Evolutionary conservation across 768 basidiomycete genomes (phyloP), one percentile per base, ranked within the genome.

Genomic region (Trametes coccinea): DNA sequence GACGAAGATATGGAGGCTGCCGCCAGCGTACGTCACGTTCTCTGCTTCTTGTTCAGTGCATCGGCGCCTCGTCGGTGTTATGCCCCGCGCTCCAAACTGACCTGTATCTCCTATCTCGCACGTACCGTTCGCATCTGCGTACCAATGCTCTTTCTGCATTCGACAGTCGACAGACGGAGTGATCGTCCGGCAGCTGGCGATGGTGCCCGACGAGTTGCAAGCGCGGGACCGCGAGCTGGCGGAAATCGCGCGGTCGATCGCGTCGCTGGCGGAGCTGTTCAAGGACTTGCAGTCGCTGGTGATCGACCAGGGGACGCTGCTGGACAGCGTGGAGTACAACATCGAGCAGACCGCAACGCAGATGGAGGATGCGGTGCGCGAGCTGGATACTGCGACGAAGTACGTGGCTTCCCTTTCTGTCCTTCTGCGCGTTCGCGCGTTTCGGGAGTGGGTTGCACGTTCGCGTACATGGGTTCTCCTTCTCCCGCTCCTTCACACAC

Each of bases 311-410:
- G 97, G 97, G 31, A 98, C 96, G 31, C 83, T 99, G 34, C 82
- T 98, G 57, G 97, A 98, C 75, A 94, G 93, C 40, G 84, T 98
- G 58, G 97, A 99, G 75, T 99, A 93, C 77, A 99, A 99, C 72
- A 91, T 99, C 54, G 94, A 98, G 74, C 89, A 92, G 73, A 92
- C 95, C 4, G 89, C 89, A 16, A 83, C 84, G 34, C 85, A 93
- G 53, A 82, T 95, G 72, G 75, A 87, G 57, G 91, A 92, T 47
- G 93, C 95, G 22, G 94, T 90, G 40, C 84, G 85, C 69, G 94
- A 97, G 67, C 79, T 99, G 51, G 79, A 88, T 58, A 79, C 85
- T 13, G 97, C 97, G 4, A 91, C 90, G 56, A 80, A 80, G 93
- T 93, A 70, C 61, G 88, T 78, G 29, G 30, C 53, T 41, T 67